Evolutionary conservation across 2,329 filamentous ascomycete genomes (phyloP).

Genomic region (Escovopsis weberi): DNA sequence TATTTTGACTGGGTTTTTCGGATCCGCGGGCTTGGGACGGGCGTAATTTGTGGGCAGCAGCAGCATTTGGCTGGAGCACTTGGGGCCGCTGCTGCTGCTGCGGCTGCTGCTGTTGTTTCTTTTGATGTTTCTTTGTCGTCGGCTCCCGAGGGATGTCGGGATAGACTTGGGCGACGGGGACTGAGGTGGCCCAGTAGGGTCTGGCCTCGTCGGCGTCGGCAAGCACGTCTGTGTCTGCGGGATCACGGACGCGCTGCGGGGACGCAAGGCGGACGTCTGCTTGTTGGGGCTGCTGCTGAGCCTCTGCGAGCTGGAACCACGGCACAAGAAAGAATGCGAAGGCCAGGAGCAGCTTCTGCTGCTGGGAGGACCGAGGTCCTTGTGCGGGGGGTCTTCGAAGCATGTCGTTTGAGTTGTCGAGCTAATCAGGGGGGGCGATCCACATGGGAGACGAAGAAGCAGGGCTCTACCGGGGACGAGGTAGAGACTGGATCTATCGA

Average conservation of each 20-base stretch:
- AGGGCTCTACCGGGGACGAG: slow-evolving; percentile 3
- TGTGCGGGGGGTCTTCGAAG: slow-evolving; percentile 50
- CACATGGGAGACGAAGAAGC: slow-evolving; percentile 7
- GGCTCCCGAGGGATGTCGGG: no score
- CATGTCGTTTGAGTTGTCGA: slow-evolving; percentile 25
- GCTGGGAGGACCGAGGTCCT: slow-evolving; percentile 32
- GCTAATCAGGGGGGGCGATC: slow-evolving; percentile 1
- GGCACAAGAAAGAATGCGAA: slow-evolving; percentile 44
- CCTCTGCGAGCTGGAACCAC: slow-evolving; percentile 39
- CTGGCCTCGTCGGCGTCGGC: neutral
- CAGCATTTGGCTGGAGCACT: slow-evolving; percentile 1
- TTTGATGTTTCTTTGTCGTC: neutral
- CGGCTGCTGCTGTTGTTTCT: neutral
- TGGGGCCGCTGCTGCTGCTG: slow-evolving; percentile 7
- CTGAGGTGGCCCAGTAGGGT: no score
- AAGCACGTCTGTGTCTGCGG: neutral
- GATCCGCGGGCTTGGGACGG: slow-evolving; percentile 18
- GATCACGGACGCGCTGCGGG: neutral
- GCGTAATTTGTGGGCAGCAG: slow-evolving; percentile 10
- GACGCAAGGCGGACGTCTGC: no score
- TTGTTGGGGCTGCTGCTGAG: slow-evolving; percentile 46
- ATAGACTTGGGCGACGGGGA: no score
- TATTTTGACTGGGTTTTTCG: slow-evolving; percentile 20
- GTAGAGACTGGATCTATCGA: slow-evolving; percentile 5
- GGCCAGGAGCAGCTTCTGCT: slow-evolving; percentile 36